Evolutionary conservation across 306 rosid species (phyloP), one percentile per base, ranked within the genome.

Genomic region (Fagus crenata): DNA sequence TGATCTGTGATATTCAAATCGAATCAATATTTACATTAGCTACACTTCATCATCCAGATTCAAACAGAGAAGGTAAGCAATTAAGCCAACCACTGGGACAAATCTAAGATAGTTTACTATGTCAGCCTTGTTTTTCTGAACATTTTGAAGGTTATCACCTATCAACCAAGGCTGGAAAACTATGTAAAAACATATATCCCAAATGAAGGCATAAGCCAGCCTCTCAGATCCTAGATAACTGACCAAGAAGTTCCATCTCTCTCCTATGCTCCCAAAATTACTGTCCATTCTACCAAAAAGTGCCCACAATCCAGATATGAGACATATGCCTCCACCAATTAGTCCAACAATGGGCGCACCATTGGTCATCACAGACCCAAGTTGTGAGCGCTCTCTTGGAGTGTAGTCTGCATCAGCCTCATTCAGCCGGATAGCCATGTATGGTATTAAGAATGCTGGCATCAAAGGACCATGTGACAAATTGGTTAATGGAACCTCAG

Each of bases 91-190:
- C 49, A 90, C 91, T 0, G 98, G 97, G 13, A 94, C 83, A 87
- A 85, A 94, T 53, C 89, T 87, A 75, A 92, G 92, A 75, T 86
- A 88, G 61, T 84, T 90, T 1, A 94, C 91, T 1, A 82, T 1
- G 72, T 49, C 82, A 67, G 82, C 85, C 90, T 84, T 88, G 75
- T 55, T 80, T 78, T 86, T 83, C 81, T 87, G 80, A 2, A 92
- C 83, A 82, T 92, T 90, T 84, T 83, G 88, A 67, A 94, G 90
- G 84, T 92, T 94, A 67, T 87, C 96, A 35, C 93, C 89, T 72
- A 92, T 89, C 83, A 94, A 76, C 98, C 97, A 92, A 39, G 98
- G 96, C 85, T 92, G 98, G 85, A 94, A 94, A 70, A 94, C 72
- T 15, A 75, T 58, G 85, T 92, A 92, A 59, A 92, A 86, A 75